Evolutionary conservation across 228 moss, liverwort and hornwort species (phyloP).

Genomic region (Sphagnum magellanicum): DNA sequence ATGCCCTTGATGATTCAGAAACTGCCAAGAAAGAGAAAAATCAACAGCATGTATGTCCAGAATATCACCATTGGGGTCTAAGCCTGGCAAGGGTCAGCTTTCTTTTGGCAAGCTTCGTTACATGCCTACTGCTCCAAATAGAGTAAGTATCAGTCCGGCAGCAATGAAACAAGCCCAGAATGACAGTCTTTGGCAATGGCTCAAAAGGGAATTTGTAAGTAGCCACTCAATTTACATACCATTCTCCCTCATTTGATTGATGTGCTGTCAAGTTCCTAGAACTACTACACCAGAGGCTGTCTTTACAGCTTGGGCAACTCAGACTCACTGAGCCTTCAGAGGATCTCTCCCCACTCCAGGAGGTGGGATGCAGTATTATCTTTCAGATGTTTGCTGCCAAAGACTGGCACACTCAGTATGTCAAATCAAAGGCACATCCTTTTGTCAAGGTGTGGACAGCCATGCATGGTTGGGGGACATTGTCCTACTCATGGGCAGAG

Average conservation of each 20-base stretch:
- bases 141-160: constrained; percentile 16
- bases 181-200: constrained; percentile 1
- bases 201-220: background rate
- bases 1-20: no score
- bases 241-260: background rate
- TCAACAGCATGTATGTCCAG: constrained; percentile 19
- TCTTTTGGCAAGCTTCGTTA: constrained; percentile 33
- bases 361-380: constrained; percentile 11
- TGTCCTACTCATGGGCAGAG: constrained; percentile 9
- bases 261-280: background rate
- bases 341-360: constrained; percentile 11
- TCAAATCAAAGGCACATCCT: constrained; percentile 2
- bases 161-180: constrained; percentile 14
- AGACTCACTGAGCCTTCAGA: constrained; percentile 21
- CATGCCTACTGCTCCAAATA: constrained; percentile 35
- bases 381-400: constrained; percentile 5
- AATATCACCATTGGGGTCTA: constrained; percentile 3
- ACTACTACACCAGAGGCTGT: background rate
- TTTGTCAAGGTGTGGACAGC: constrained; percentile 26
- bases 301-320: constrained; percentile 12
- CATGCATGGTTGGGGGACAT: constrained; percentile 15
- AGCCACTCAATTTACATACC: background rate
- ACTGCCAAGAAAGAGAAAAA: no score
- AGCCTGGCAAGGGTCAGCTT: constrained; percentile 22
- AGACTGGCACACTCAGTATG: background rate